Percentiles rank a stretch among this genome's conserved stretches.
Evolutionary conservation across 495 filamentous ascomycete species (phyloP).

Genomic region (Talaromyces proteolyticus): DNA sequence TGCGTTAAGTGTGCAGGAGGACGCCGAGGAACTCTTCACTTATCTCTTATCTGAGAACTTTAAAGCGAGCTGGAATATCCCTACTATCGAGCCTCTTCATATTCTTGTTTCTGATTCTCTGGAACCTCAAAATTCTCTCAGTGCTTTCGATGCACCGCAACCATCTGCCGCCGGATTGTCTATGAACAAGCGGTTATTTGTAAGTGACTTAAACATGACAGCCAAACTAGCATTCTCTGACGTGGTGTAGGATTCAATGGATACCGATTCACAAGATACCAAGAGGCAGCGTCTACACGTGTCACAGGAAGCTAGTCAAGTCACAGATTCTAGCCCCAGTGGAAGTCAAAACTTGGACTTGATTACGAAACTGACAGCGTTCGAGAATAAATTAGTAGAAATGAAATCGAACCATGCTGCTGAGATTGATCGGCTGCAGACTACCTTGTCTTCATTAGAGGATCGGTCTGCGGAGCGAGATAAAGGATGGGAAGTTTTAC

Average conservation of each 20-base stretch:
- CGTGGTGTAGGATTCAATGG: constrained; percentile 18
- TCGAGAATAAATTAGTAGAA: constrained; percentile 30
- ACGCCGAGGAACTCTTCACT: constrained; percentile 37
- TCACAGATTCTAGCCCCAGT: constrained; percentile 26
- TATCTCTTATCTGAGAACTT: constrained; percentile 30
- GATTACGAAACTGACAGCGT: constrained; percentile 17
- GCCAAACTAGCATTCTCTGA: neutral
- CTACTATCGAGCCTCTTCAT: constrained; percentile 33
- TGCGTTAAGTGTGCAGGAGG: constrained; percentile 35
- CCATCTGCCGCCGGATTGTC: neutral
- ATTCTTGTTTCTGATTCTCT: constrained; percentile 19
- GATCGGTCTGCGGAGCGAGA: constrained; percentile 22
- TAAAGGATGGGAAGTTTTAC: constrained; percentile 21
- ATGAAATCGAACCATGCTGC: constrained; percentile 23
- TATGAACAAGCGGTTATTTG: constrained; percentile 29
- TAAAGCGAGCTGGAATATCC: constrained; percentile 32
- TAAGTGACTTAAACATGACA: constrained; percentile 13
- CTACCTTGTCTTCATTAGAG: constrained; percentile 14
- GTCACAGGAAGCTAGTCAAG: constrained; percentile 27
- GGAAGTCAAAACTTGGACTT: constrained; percentile 24
- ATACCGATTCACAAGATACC: constrained; percentile 16
- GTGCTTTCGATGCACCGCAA: neutral
- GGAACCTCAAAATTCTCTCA: constrained; percentile 6
- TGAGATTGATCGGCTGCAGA: constrained; percentile 24
- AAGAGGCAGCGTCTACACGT: constrained; percentile 28